Conservation (phyloP, 163 green algal genomes). For the Trebouxiophyceae sp. region DNA sequence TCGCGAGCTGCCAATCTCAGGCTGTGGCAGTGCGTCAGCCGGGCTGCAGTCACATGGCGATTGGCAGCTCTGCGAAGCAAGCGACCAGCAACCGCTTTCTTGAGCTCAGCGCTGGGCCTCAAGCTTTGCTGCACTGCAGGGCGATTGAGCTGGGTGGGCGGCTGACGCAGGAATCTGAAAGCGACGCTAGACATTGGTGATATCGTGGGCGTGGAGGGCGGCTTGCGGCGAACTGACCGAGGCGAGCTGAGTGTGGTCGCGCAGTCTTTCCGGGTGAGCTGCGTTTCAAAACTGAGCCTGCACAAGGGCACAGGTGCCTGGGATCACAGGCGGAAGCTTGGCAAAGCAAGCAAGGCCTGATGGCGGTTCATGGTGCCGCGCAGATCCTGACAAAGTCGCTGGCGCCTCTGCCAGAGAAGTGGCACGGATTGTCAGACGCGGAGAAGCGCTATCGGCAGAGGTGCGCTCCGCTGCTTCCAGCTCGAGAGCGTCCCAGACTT, state of each 20-base stretch:
- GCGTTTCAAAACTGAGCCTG: background rate
- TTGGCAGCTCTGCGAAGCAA: too few species aligned
- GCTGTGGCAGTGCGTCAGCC: too few species aligned
- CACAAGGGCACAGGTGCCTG: background rate
- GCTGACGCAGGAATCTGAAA: slow-evolving; percentile 57
- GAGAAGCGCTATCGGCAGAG: slow-evolving; percentile 88
- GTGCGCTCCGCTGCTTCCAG: slow-evolving; percentile 14
- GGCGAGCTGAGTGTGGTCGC: slow-evolving; percentile 86
- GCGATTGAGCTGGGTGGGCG: too few species aligned
- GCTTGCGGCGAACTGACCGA: slow-evolving; percentile 89
- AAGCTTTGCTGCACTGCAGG: too few species aligned
- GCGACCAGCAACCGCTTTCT: too few species aligned
- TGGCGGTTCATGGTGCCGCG: slow-evolving; percentile 3
- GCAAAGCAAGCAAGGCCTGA: too few species aligned
- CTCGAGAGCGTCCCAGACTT: background rate
- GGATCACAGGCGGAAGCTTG: too few species aligned
- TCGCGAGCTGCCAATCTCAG: too few species aligned
- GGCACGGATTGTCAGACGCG: slow-evolving; percentile 88
- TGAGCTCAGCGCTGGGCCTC: too few species aligned
- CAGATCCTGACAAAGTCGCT: slow-evolving; percentile 94
- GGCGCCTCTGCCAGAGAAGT: slow-evolving; percentile 96
- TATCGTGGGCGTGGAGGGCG: slow-evolving; percentile 76
- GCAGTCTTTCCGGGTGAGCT: slow-evolving; percentile 42
- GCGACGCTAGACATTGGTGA: slow-evolving; percentile 86
- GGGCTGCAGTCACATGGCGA: too few species aligned